Percentiles rank a stretch among this genome's conserved stretches.
phyloP scores from a whole-genome alignment of 768 basidiomycete genomes.

The Rickenella mellea region DNA sequence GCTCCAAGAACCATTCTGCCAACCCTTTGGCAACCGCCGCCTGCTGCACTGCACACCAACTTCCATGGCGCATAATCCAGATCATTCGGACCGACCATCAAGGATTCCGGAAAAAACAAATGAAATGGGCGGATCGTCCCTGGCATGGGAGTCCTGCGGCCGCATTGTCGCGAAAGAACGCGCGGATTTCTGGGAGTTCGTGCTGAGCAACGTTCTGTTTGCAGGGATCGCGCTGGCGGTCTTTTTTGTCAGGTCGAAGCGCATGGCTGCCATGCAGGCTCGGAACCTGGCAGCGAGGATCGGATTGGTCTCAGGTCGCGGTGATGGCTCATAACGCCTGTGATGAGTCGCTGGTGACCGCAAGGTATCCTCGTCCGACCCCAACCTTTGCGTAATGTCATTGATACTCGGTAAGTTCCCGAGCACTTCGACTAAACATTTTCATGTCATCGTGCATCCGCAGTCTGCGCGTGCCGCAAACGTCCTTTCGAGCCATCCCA shows the following conservation, averaged over 20 bases:
- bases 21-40: conserved; percentile 91
- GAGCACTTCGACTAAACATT: too few species aligned
- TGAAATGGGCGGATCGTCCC: conserved; percentile 32
- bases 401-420: too few species aligned
- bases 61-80: conserved; percentile 7
- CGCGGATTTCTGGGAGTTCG: conserved; percentile 85
- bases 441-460: too few species aligned
- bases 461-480: too few species aligned
- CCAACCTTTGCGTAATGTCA: too few species aligned
- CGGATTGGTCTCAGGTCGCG: too few species aligned
- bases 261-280: conserved; percentile 65
- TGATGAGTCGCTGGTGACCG: too few species aligned
- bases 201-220: conserved; percentile 75
- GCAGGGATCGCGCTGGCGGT: conserved; percentile 54
- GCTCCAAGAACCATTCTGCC: conserved; percentile 84
- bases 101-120: conserved; percentile 1
- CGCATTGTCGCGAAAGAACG: conserved; percentile 73
- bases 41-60: conserved; percentile 69
- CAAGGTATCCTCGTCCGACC: too few species aligned
- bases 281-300: conserved; percentile 81
- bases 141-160: conserved; percentile 91
- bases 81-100: conserved; percentile 14
- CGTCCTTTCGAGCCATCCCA: too few species aligned
- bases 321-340: too few species aligned
- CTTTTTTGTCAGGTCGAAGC: conserved; percentile 58